Evolutionary conservation across 495 filamentous ascomycete genomes (phyloP).

Genomic region (Talaromyces thailandensis): DNA sequence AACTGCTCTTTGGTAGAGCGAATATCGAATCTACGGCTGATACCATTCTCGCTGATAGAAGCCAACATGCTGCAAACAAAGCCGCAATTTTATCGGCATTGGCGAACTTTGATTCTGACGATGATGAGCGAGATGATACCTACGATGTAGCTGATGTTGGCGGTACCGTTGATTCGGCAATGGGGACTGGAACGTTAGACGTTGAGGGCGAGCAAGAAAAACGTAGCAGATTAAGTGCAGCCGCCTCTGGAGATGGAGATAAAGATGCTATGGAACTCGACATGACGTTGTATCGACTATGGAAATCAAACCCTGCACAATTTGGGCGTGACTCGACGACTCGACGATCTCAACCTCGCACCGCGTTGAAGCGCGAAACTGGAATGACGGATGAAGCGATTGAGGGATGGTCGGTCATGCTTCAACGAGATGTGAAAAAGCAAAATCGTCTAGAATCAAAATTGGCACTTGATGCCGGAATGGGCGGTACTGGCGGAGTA

Average conservation of each 20-base stretch:
- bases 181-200: conserved; percentile 27
- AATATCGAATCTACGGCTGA: conserved; percentile 58
- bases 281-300: conserved; percentile 55
- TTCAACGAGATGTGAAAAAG: conserved; percentile 58
- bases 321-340: conserved; percentile 65
- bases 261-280: conserved; percentile 23
- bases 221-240: conserved; percentile 28
- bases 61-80: conserved; percentile 56
- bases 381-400: conserved; percentile 90
- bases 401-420: conserved; percentile 89
- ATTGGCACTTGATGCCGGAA: conserved; percentile 49
- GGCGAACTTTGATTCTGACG: conserved; percentile 84
- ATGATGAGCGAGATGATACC: conserved; percentile 96
- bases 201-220: conserved; percentile 27
- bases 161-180: conserved; percentile 61
- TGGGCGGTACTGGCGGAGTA: conserved; percentile 12
- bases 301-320: conserved; percentile 46
- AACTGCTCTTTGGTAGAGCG: conserved; percentile 68
- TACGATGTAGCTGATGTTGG: conserved; percentile 91
- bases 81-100: conserved; percentile 87
- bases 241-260: conserved; percentile 20
- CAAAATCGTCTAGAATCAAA: conserved; percentile 56
- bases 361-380: conserved; percentile 61
- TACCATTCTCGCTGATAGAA: conserved; percentile 40
- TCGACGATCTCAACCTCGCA: conserved; percentile 51